Base-by-base conservation (phyloP, 148 eudicot species). In the Heliamphora exappendiculata region DNA sequence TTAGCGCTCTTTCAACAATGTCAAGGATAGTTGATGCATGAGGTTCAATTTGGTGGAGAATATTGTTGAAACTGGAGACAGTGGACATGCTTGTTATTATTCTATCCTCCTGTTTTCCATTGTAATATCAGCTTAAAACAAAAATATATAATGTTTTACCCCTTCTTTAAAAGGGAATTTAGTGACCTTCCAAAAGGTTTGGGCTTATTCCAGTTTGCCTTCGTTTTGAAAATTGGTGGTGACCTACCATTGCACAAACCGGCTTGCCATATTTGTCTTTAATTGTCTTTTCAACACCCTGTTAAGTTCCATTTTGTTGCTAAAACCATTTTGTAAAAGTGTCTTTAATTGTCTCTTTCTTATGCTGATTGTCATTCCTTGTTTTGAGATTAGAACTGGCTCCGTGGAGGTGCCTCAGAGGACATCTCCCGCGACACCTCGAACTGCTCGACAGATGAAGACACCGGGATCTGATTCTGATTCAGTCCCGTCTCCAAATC, bases 401-500 rank as follows among this genome's bases (percentile, higher is more conserved):
- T 84, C 90, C 72, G 78, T 70, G 72, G 92, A 89, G 45, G 85
- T 83, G 78, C 84, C 91, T 39, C 89, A 85, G 50, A 86, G 86
- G 80, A 80, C 82, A 47, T 86, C 94, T 76, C 85, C 91, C 4
- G 82, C 77, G 37, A 77, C 87, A 20, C 85, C 89, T 68, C 89
- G 82, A 50, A 82, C 76, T 80, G 80, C 84, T 77, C 73, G 89
- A 68, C 84, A 85, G 83, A 83, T 83, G 49, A 91, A 86, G 83
- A 69, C 82, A 0, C 77, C 83, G 75, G 89, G 84, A 77, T 78
- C 87, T 75, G 94, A 84, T 62, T 73, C 86, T 37, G 91, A 85
- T 42, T 65, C 89, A 6, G 72, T 76, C 63, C 72, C 87, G 37
- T 89, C 91, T 75, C 93, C 88, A 63, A 86, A 80, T 80, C 76